Evolutionary conservation across 108 stramenopile genomes (phyloP), one percentile per base, ranked within the genome.

Genomic region (Schizochytrium sp.): DNA sequence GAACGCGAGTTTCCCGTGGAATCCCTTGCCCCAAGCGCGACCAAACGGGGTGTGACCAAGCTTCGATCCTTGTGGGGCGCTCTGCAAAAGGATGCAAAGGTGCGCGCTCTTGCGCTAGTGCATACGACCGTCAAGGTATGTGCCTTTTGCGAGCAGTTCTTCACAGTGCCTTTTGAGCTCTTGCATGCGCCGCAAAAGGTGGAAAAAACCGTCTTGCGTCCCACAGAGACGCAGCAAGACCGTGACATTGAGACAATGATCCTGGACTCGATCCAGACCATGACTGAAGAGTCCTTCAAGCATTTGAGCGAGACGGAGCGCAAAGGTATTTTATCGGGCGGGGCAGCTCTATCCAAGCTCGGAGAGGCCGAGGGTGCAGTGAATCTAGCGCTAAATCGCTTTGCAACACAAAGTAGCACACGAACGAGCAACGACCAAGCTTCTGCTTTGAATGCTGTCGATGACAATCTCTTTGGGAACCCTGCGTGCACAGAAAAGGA

Each of bases 201-300:
- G 41, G 63, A 69, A 18, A 18, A 8, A 69, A 69, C 63, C 8
- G 63, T 69, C 8, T 18, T 69, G 63, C 63, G 63, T 14, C 63
- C 63, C 41, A 69, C 63, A 8, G 63, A 69, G 63, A 69, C 63
- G 10, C 63, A 47, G 23, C 76, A 83, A 34, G 76, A 83, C 28
- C 76, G 76, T 12, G 51, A 53, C 23, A 53, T 83, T 47, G 76
- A 83, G 28, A 83, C 76, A 43, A 83, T 83, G 76, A 83, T 83
- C 28, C 51, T 47, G 6, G 48, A 53, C n/a, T 83, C 76, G 19
- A 83, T 83, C 76, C 76, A 83, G 51, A 21, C 45, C n/a, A 83
- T 83, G 76, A 53, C n/a, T 4, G 76, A 83, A 23, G 48, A 83
- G 6, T 25, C 19, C 23, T 83, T 83, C 51, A 23, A 83, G 76